Evolutionary conservation across 176 grass and related monocot species (phyloP), one percentile per base, ranked within the genome.

Genomic region (Saccharum spontaneum): DNA sequence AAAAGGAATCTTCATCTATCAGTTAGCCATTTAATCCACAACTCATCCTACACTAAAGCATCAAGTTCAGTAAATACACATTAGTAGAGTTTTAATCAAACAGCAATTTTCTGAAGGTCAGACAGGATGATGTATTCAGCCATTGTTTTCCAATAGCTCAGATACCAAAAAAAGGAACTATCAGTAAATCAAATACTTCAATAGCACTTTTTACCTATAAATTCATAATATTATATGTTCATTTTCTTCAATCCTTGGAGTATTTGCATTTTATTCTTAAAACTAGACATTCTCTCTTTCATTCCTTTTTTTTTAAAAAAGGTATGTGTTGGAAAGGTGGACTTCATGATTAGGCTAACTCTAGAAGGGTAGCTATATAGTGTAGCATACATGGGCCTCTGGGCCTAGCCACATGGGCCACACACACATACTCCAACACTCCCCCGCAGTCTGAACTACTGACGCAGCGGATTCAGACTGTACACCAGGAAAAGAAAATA

Each of bases 1-100:
- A 85, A 12, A 70, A 17, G 5, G 15, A 64, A 78, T 6, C 49
- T 78, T 33, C 54, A 83, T 57, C 43, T 72, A 72, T 78, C 15
- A 28, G 20, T 43, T 43, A 43, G n/a, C 40, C 68, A 49, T 80
- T 20, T n/a, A 57, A 77, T 40, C 65, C 1, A 15, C n/a, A 30
- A 41, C 31, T 55, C 44, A 87, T 81, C 34, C 13, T 5, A 78
- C 63, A 12, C 23, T 59, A 83, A 33, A 67, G 41, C 37, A 61
- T 80, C 68, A 81, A 72, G 50, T 16, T 75, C 2, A 38, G 22
- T 34, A 69, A 71, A 66, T 84, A 82, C 31, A 20, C 57, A 71
- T 67, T 46, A 20, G 18, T 22, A 67, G 50, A 64, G 63, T 30
- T 39, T 79, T 22, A 84, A 44, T 17, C 40, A 61, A 7, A 5